Percentiles rank a stretch among this genome's conserved stretches.
phyloP scores from a whole-genome alignment of 1,284 basidiomycete genomes.

The Tylopilus sp. region DNA sequence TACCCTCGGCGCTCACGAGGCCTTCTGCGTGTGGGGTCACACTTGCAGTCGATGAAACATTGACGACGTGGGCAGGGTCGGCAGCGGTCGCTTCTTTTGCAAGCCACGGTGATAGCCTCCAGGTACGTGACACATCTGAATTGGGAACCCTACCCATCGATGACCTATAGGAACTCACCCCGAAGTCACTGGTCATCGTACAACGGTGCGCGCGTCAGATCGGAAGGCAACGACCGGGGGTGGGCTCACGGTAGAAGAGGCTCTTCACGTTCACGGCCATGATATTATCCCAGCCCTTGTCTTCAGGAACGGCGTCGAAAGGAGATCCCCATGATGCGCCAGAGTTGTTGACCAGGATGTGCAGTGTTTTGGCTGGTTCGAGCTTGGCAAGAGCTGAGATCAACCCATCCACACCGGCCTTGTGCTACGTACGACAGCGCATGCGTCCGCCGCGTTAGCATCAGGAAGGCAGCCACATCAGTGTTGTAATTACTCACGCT shows the following conservation, averaged over 20 bases:
- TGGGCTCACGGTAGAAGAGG: conserved; percentile 65
- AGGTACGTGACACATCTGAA: background rate
- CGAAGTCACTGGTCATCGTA: conserved; percentile 50
- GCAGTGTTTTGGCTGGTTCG: conserved; percentile 57
- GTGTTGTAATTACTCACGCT: conserved; percentile 39
- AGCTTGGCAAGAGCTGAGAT: conserved; percentile 64
- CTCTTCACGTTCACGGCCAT: conserved; percentile 79
- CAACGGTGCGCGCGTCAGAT: background rate
- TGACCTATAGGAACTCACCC: conserved; percentile 42
- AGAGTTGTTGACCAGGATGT: conserved; percentile 80
- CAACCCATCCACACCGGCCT: conserved; percentile 77
- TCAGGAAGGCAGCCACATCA: background rate
- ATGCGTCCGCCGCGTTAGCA: background rate
- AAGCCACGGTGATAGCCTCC: conserved; percentile 47
- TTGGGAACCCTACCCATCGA: background rate
- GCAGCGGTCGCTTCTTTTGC: conserved; percentile 60
- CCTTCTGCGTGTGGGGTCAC: conserved; percentile 54
- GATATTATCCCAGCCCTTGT: conserved; percentile 81
- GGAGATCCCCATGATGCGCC: conserved; percentile 79
- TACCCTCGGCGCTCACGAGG: conserved; percentile 50
- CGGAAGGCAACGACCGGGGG: background rate
- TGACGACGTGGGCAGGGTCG: conserved; percentile 76
- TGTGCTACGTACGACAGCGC: conserved; percentile 45
- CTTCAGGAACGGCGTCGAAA: conserved; percentile 70
- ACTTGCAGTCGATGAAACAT: conserved; percentile 75